Conservation (phyloP, 768 basidiomycete genomes). For the Boletus pseudo-olivaceus region DNA sequence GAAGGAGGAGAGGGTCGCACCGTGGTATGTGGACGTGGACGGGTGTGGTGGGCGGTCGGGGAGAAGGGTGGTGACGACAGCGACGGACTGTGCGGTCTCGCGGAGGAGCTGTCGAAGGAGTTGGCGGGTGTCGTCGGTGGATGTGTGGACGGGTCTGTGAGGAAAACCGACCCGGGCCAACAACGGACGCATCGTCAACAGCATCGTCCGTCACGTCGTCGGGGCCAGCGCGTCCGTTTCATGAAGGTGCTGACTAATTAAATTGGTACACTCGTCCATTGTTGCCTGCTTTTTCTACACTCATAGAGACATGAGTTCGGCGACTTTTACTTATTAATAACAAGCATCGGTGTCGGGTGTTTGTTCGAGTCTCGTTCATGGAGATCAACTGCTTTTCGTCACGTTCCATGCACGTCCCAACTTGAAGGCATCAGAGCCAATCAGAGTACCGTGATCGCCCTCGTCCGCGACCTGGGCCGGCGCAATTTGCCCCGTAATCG, state of each 20-base stretch:
- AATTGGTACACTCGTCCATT: no score
- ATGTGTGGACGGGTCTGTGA: slow-evolving; percentile 5
- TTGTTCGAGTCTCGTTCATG: no score
- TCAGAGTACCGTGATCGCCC: no score
- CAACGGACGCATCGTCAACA: background rate
- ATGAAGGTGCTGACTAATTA: background rate
- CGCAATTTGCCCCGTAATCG: no score
- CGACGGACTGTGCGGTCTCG: slow-evolving; percentile 80
- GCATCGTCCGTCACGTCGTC: background rate
- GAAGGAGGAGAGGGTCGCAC: slow-evolving; percentile 92
- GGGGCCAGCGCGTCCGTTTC: background rate
- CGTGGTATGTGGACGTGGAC: slow-evolving; percentile 51
- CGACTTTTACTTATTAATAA: no score
- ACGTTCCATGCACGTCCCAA: no score
- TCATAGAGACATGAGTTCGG: background rate
- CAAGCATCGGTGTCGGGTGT: no score
- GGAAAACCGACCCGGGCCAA: background rate
- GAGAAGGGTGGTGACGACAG: slow-evolving; percentile 74
- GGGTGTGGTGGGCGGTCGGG: slow-evolving; percentile 14
- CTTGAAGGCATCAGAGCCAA: no score
- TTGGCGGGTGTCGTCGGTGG: slow-evolving; percentile 13
- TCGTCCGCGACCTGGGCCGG: no score
- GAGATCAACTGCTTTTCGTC: no score
- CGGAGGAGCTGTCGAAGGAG: slow-evolving; percentile 59
- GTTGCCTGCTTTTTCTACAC: no score